Base-by-base conservation (phyloP, 2,329 filamentous ascomycete species). In the Emergomyces pasteurianus region DNA sequence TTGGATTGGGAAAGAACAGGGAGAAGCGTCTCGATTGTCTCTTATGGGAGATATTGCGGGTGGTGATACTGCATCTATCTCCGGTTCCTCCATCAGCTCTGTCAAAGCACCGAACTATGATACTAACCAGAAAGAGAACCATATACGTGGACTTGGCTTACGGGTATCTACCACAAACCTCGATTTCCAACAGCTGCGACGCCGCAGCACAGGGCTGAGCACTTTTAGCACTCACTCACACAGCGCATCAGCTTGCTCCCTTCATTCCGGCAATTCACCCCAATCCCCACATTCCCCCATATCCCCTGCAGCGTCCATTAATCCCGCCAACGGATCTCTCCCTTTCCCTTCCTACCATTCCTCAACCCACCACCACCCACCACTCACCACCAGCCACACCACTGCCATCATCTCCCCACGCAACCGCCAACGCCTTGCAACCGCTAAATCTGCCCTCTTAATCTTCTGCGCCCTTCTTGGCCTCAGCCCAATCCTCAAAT, bases 391-490 rank as follows among this genome's bases (percentile, higher is more conserved):
- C 53, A 21, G 7, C 12, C 18, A 5, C 21, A 1, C 18, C 75
- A 74, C 64, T 68, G 54, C 63, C 66, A 67, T 73, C 58, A 66
- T 83, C 23, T 82, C 83, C 5, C 76, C 79, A 2, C 75, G 82
- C 47, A 85, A 82, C 65, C 82, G 84, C 63, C 81, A 85, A 63
- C 81, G 85, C 3, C 73, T 96, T 4, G 85, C 87, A 40, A 96
- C 94, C 0, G 85, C 92, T 66, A 97, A 97, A 75, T 96, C 92
- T 0, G 92, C 92, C 0, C 80, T 95, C 43, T 81, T 97, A 57
- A 97, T 97, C 68, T 96, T 95, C 76, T 95, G 88, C 67, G 92
- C 91, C 3, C 81, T 99, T 16, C 84, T 97, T 3, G 94, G 92
- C 12, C 82, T 99, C 3, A 95, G 90, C 49, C 94, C 94, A 0